These are phyloP conservation scores for Termitomyces bulborhizus DNA, from an alignment of 768 basidiomycete species.

Conservation along the genomic window DNA sequence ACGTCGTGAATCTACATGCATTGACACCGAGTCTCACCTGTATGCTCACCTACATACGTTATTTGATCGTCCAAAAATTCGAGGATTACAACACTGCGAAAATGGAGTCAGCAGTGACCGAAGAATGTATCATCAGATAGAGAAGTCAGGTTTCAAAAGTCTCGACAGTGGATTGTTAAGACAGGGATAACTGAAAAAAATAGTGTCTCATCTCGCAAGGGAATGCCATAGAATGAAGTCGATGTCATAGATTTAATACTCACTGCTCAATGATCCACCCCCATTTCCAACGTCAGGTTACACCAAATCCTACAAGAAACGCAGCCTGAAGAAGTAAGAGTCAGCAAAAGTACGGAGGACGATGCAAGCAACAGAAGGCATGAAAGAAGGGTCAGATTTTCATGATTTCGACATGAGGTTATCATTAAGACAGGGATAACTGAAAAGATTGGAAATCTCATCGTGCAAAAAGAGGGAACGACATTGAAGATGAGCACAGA, in stretches of 20 bases:
- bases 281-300: background rate
- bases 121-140: background rate
- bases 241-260: background rate
- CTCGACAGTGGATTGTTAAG: conserved; percentile 24
- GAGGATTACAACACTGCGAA: background rate
- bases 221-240: background rate
- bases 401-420: conserved; percentile 23
- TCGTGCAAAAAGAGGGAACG: conserved; percentile 8
- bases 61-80: no score
- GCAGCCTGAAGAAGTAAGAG: background rate
- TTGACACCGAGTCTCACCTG: background rate
- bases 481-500: background rate
- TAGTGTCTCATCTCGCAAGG: conserved; percentile 20
- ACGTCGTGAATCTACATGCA: background rate
- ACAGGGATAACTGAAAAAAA: conserved; percentile 30
- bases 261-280: background rate
- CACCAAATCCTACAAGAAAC: background rate
- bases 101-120: background rate
- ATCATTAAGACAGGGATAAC: conserved; percentile 31
- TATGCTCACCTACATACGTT: background rate
- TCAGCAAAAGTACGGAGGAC: background rate
- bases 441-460: conserved; percentile 25
- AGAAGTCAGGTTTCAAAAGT: conserved; percentile 25
- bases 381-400: conserved; percentile 20
- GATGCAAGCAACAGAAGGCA: background rate